These are phyloP conservation scores for Steccherinum ochraceum DNA, from an alignment of 768 basidiomycete species.

Conservation along the genomic window DNA sequence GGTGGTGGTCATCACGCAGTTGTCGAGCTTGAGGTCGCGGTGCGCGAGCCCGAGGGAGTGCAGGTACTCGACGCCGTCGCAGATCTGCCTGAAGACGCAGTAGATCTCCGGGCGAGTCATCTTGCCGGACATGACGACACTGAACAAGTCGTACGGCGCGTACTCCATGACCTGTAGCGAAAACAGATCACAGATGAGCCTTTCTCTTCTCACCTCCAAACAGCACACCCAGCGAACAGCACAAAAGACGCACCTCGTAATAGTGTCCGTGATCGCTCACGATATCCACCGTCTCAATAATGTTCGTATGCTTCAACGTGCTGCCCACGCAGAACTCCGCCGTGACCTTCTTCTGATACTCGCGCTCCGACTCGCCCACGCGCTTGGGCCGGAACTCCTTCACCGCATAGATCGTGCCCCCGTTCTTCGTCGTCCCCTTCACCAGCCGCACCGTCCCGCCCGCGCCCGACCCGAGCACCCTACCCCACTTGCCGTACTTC, in stretches of 20 bases:
- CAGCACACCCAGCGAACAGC: too few relatives aligned
- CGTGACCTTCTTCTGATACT: conserved; percentile 99
- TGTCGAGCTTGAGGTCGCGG: conserved; percentile 98
- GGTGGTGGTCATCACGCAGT: conserved; percentile 96
- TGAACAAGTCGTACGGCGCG: conserved; percentile 96
- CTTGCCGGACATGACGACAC: conserved; percentile 98
- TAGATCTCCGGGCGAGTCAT: conserved; percentile 98
- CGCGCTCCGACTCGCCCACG: conserved; percentile 83
- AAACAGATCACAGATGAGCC: not conserved
- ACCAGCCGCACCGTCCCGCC: conserved; percentile 98
- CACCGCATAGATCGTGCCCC: conserved; percentile 85
- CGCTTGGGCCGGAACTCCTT: conserved; percentile 96
- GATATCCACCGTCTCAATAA: conserved; percentile 98
- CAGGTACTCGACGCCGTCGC: conserved; percentile 95
- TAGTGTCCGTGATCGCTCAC: conserved; percentile 96
- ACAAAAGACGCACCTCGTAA: conserved; percentile 71
- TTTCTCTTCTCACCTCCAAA: not conserved
- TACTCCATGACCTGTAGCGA: conserved; percentile 91
- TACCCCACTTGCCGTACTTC: conserved; percentile 99
- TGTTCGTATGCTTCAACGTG: conserved; percentile 89
- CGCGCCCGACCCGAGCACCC: conserved; percentile 90
- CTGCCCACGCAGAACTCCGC: conserved; percentile 98
- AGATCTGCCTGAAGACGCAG: conserved; percentile 98
- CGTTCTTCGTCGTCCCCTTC: conserved; percentile 76
- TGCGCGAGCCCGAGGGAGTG: conserved; percentile 97